These are phyloP conservation scores for Pueraria montana DNA, from an alignment of 306 rosid species.

Conservation along the genomic window DNA sequence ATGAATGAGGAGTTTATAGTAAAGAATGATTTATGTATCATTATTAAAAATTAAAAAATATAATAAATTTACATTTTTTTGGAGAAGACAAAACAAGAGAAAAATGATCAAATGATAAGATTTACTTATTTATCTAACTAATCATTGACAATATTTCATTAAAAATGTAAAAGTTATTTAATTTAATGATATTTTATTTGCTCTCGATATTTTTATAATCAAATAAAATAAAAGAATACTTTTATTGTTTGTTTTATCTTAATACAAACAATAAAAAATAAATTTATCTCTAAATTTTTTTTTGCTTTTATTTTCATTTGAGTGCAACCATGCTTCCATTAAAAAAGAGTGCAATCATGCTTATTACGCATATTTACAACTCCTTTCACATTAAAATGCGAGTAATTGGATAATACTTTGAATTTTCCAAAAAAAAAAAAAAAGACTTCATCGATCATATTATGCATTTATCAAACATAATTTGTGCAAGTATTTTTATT, in stretches of 20 bases:
- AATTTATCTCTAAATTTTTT: too few species aligned
- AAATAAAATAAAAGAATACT: background rate
- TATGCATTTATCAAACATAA: background rate
- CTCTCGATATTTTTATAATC: background rate
- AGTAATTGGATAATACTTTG: background rate
- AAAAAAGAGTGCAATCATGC: slow-evolving; percentile 33
- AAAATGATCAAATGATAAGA: background rate
- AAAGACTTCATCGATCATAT: background rate
- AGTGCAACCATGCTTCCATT: too few species aligned
- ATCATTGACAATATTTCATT: background rate
- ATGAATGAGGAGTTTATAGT: too few species aligned
- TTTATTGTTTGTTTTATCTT: background rate
- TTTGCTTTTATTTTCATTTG: too few species aligned
- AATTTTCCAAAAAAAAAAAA: background rate
- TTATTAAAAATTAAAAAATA: too few species aligned
- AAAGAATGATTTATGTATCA: too few species aligned
- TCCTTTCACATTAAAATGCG: background rate
- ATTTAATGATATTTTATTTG: background rate
- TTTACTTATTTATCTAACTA: background rate
- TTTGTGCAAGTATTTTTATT: background rate
- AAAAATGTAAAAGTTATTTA: background rate
- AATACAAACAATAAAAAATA: too few species aligned
- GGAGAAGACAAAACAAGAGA: too few species aligned
- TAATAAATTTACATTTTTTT: too few species aligned
- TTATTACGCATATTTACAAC: background rate